A percentile compares a stretch with the other conserved stretches of the same genome.
These are phyloP conservation scores for Suillus paluster DNA, from an alignment of 768 basidiomycete species.

Conservation along the genomic window DNA sequence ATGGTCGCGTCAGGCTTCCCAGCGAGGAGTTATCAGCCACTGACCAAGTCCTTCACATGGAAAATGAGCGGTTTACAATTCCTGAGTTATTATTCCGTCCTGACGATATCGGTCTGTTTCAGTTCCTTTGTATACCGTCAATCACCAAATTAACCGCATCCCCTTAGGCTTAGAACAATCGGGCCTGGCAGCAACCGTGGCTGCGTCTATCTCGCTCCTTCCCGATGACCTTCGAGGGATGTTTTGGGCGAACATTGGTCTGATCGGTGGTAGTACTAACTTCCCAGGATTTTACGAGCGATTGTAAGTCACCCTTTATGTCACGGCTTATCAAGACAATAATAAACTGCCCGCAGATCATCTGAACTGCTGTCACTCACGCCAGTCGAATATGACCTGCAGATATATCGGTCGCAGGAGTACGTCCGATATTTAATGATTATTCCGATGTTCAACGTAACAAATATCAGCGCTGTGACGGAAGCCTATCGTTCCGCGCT, in stretches of 20 bases:
- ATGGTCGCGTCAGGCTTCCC: conserved; percentile 56
- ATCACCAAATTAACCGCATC: conserved; percentile 14
- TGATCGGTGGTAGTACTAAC: conserved; percentile 83
- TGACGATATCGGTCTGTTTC: conserved; percentile 77
- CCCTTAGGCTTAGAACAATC: conserved; percentile 74
- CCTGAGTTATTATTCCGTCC: conserved; percentile 94
- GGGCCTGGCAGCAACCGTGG: conserved; percentile 78
- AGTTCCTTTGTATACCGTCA: conserved; percentile 14
- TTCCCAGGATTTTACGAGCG: conserved; percentile 75
- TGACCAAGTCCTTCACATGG: conserved; percentile 81
- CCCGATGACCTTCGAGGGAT: conserved; percentile 85
- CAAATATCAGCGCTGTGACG: conserved; percentile 56
- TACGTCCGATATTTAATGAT: conserved; percentile 45
- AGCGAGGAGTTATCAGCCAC: conserved; percentile 58
- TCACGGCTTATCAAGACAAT: conserved; percentile 7
- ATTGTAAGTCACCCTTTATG: conserved; percentile 56
- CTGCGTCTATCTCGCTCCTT: conserved; percentile 73
- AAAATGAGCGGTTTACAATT: conserved; percentile 89
- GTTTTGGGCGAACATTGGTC: conserved; percentile 94
- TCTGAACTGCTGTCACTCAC: conserved; percentile 79
- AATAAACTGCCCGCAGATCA: conserved; percentile 48
- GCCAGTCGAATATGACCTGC: conserved; percentile 79
- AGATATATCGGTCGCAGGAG: conserved; percentile 74
- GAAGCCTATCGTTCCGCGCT: conserved; percentile 68
- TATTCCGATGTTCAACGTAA: conserved; percentile 15